Evolutionary conservation across 495 filamentous ascomycete species (phyloP).

Genomic region (Xylaria sp.): DNA sequence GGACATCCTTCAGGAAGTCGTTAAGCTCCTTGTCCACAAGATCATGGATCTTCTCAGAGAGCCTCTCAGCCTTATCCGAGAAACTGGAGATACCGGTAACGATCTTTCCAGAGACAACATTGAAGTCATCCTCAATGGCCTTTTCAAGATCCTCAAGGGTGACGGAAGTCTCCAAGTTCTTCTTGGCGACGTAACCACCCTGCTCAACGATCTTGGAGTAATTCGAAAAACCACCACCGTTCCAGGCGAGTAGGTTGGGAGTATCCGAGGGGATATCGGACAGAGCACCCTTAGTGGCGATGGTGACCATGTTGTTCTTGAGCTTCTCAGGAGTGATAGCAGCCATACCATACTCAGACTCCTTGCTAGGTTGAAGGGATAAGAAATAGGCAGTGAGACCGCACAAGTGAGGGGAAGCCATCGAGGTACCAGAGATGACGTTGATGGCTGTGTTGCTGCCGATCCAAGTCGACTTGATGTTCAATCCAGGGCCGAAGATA

Average conservation of each 20-base stretch:
- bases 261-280: conserved; percentile 86
- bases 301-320: conserved; percentile 83
- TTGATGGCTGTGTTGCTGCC: conserved; percentile 93
- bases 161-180: conserved; percentile 45
- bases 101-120: conserved; percentile 61
- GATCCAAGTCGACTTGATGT: conserved; percentile 97
- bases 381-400: conserved; percentile 98
- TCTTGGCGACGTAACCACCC: conserved; percentile 62
- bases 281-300: conserved; percentile 82
- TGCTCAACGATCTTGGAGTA: conserved; percentile 81
- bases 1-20: conserved; percentile 70
- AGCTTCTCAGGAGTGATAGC: conserved; percentile 92
- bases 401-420: conserved; percentile 97
- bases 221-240: conserved; percentile 94
- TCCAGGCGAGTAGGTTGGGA: conserved; percentile 92
- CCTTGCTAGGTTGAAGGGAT: conserved; percentile 86
- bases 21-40: conserved; percentile 70
- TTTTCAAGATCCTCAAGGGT: conserved; percentile 64
- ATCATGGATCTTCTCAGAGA: conserved; percentile 61
- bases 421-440: conserved; percentile 99
- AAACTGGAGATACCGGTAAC: conserved; percentile 55
- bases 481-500: conserved; percentile 97
- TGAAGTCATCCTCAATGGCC: conserved; percentile 65
- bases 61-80: conserved; percentile 54
- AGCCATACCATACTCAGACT: conserved; percentile 88